phyloP scores from a whole-genome alignment of 139 green algal genomes.

The Picochlorum sp. region DNA sequence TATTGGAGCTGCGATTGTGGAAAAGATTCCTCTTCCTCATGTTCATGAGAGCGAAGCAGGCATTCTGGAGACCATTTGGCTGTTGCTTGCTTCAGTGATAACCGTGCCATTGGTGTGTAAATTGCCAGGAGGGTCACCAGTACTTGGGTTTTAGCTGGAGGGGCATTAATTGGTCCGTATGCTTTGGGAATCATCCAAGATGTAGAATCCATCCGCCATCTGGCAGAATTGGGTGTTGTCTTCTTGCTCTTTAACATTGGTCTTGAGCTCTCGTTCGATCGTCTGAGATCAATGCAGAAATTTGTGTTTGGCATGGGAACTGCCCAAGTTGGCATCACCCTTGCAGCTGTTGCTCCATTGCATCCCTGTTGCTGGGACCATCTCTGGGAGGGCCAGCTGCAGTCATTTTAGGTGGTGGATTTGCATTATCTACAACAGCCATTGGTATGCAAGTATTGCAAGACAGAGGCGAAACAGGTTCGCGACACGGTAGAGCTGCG shows the following conservation, averaged over 20 bases:
- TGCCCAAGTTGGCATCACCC: conserved; percentile 69
- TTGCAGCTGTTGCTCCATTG: conserved; percentile 38
- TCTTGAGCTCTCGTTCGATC: conserved; percentile 91
- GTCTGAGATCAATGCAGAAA: conserved; percentile 92
- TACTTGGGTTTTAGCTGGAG: conserved; percentile 92
- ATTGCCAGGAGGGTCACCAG: conserved; percentile 80
- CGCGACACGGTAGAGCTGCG: conserved; percentile 84
- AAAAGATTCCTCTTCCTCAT: conserved; percentile 30
- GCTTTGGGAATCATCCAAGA: conserved; percentile 84
- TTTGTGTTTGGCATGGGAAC: conserved; percentile 97
- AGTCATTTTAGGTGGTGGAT: conserved; percentile 85
- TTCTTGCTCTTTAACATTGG: conserved; percentile 98
- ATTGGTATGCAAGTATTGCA: conserved; percentile 94
- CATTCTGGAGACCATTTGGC: conserved; percentile 77
- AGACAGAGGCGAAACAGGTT: conserved; percentile 85
- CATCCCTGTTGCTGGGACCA: conserved; percentile 40
- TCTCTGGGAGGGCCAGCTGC: conserved; percentile 52
- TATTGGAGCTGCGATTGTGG: conserved; percentile 9
- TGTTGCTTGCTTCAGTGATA: conserved; percentile 77
- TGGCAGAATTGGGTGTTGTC: conserved; percentile 93
- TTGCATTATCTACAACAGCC: conserved; percentile 94
- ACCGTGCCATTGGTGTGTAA: conserved; percentile 81
- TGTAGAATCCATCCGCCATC: conserved; percentile 68
- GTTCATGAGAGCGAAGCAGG: conserved; percentile 59
- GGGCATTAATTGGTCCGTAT: conserved; percentile 88